Base-by-base conservation (phyloP, 495 filamentous ascomycete species). In the Penicillium silybi region DNA sequence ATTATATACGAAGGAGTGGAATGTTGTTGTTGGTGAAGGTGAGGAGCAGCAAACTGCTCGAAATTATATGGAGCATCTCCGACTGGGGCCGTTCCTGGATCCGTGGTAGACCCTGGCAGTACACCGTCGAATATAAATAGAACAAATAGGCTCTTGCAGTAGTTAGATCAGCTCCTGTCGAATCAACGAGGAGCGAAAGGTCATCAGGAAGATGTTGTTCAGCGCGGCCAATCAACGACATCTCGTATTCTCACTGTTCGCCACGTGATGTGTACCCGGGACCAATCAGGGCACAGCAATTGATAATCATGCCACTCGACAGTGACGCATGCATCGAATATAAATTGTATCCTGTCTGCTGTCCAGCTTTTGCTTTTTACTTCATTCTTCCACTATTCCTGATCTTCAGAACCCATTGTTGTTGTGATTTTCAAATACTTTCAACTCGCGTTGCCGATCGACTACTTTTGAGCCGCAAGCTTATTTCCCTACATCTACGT, bases 201-300 rank as follows among this genome's bases (percentile, higher is more conserved):
- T 32, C 29, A 32, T 10, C 29, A 32, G 3, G 29, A 13, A 10
- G 29, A 10, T 10, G 11, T 13, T 11, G 29, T 10, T 32, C 29
- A 32, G 29, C 9, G 29, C 29, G 29, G 11, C 29, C 29, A 32
- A 32, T 32, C 29, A 32, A 10, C 29, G 3, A 13, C 29, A 10
- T 10, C 9, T 8, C 13, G 4, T 32, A 13, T 2, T 3, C 9
- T 32, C 29, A 4, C 29, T 13, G 29, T 13, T 13, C 13, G 13
- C 29, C 29, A 32, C 10, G 11, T 11, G 29, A 13, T 1, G 29
- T 13, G 2, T 3, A 1, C 1, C 8, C 25, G 20, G 10, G n/a
- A n/a, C 69, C 64, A 71, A 71, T 69, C 56, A 69, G 17, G 17
- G 37, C 0, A 4, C 10, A 22, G 25, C 7, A n/a, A 66, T 68